Evolutionary conservation across 768 basidiomycete species (phyloP).

Genomic region (Lentinula aciculospora): DNA sequence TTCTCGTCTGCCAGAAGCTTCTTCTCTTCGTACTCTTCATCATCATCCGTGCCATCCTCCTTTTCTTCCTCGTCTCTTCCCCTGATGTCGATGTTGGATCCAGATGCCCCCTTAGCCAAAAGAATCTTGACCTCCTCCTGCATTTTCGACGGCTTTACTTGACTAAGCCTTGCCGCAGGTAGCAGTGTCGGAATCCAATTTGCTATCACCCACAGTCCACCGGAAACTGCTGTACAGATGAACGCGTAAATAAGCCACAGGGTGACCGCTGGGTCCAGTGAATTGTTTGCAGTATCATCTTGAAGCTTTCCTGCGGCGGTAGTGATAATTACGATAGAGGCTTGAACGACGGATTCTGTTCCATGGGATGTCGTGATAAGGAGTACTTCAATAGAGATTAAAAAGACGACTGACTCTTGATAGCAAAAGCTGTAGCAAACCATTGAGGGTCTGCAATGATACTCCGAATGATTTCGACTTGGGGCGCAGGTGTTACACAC

Average conservation of each 20-base stretch:
- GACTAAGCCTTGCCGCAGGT: conserved; percentile 32
- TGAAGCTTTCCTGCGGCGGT: conserved; percentile 35
- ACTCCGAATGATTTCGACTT: conserved; percentile 32
- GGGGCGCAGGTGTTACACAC: conserved; percentile 28
- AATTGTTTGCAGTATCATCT: conserved; percentile 26
- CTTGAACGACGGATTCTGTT: conserved; percentile 35
- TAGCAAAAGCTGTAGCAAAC: conserved; percentile 36
- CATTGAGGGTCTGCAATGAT: conserved; percentile 35
- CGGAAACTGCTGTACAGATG: conserved; percentile 27
- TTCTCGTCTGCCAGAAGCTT: conserved; percentile 19
- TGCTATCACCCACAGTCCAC: conserved; percentile 21
- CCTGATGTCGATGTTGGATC: conserved; percentile 5
- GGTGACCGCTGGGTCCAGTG: conserved; percentile 29
- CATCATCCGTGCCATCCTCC: neutral
- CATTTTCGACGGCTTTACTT: conserved; percentile 25
- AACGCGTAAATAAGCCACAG: conserved; percentile 35
- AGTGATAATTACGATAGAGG: conserved; percentile 36
- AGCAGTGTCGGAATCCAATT: conserved; percentile 23
- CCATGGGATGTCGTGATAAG: neutral
- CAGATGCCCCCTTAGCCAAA: neutral
- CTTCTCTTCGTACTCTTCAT: neutral
- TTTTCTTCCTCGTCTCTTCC: conserved; percentile 12
- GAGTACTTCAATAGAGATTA: neutral
- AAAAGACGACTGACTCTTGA: conserved; percentile 26
- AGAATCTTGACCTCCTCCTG: conserved; percentile 25